Evolutionary conservation across 2,329 filamentous ascomycete species (phyloP).

Genomic region (Colletotrichum somersetense): DNA sequence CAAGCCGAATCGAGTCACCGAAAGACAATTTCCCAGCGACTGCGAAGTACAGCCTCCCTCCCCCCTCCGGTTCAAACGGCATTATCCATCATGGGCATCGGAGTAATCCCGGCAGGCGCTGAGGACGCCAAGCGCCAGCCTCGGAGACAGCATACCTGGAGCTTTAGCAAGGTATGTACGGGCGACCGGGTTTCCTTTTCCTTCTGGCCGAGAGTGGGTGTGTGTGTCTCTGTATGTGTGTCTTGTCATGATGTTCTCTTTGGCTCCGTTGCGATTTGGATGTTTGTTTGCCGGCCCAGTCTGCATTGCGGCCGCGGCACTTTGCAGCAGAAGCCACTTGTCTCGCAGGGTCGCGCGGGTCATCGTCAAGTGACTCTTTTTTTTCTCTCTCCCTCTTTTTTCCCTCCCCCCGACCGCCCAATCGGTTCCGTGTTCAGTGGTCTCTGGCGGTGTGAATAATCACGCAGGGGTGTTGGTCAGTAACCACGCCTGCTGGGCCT

Average conservation of each 20-base stretch:
- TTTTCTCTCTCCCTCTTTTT: background rate
- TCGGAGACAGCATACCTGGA: constrained; percentile 55
- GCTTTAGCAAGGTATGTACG: constrained; percentile 57
- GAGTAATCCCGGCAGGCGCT: constrained; percentile 38
- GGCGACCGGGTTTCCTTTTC: constrained; percentile 3
- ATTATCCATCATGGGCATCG: constrained; percentile 36
- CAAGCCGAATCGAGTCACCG: background rate
- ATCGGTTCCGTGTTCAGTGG: background rate
- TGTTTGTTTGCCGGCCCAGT: background rate
- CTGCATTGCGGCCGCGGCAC: background rate
- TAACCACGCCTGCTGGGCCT: constrained; percentile 15
- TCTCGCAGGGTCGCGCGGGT: background rate
- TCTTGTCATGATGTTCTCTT: background rate
- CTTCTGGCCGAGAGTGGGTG: background rate
- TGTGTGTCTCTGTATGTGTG: background rate
- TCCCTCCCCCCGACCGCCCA: background rate
- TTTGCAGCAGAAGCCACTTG: constrained; percentile 9
- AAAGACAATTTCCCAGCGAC: background rate
- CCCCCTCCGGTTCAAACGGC: background rate
- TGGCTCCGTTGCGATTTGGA: background rate
- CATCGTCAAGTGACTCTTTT: constrained; percentile 26
- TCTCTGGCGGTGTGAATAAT: constrained; percentile 38
- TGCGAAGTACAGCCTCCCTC: background rate
- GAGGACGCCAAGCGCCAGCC: constrained; percentile 41
- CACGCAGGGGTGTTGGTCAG: constrained; percentile 32